phyloP scores from a whole-genome alignment of 306 rosid genomes.

The Cotoneaster glaucophyllus region DNA sequence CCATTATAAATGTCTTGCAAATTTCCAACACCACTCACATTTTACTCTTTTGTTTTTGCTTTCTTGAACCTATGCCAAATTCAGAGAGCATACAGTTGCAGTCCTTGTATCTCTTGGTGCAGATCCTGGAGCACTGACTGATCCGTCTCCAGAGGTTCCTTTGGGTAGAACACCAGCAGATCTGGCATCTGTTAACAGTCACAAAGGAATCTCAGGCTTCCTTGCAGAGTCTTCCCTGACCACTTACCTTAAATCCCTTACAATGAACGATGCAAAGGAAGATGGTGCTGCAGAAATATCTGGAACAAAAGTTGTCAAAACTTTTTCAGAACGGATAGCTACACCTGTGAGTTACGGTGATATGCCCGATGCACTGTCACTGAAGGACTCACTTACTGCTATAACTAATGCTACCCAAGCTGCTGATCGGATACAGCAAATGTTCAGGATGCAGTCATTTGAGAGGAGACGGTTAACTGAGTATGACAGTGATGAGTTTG shows the following conservation, averaged over 20 bases:
- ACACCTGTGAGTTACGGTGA: conserved; percentile 50
- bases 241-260: conserved; percentile 39
- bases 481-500: conserved; percentile 36
- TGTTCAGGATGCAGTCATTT: conserved; percentile 75
- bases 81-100: conserved; percentile 71
- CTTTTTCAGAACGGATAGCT: conserved; percentile 59
- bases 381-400: conserved; percentile 82
- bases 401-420: conserved; percentile 82
- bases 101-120: conserved; percentile 62
- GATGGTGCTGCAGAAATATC: conserved; percentile 36
- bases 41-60: conserved; percentile 7
- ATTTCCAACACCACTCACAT: conserved; percentile 9
- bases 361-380: conserved; percentile 50
- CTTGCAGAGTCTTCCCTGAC: conserved; percentile 69
- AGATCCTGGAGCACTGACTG: conserved; percentile 53
- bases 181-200: conserved; percentile 67
- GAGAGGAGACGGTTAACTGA: conserved; percentile 53
- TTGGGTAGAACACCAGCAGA: conserved; percentile 63
- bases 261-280: conserved; percentile 43
- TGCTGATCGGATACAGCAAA: conserved; percentile 70
- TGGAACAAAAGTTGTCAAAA: conserved; percentile 42
- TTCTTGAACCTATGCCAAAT: conserved; percentile 16
- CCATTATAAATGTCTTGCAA: background rate
- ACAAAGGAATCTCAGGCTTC: conserved; percentile 85
- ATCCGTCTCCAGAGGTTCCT: conserved; percentile 69